Evolutionary conservation across 176 grass and related monocot species (phyloP), one percentile per base, ranked within the genome.

Genomic region (Bonia amplexicaulis): DNA sequence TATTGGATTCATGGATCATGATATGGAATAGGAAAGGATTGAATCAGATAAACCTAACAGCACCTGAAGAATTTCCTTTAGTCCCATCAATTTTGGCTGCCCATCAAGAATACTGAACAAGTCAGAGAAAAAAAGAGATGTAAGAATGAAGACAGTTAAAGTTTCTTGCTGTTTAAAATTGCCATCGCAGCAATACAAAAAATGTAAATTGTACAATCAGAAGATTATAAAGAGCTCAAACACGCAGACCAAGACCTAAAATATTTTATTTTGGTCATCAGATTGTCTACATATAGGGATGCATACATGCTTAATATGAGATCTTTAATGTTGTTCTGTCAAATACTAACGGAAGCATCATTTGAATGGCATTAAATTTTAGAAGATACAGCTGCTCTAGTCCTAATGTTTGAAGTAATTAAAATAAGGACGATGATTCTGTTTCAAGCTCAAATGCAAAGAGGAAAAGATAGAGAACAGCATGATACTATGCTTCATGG

Each of bases 21-120:
- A 39, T 27, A 75, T 82, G 13, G 35, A 58, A 82, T 65, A 44
- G 46, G 9, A 74, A 25, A 40, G 27, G 39, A 74, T 17, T 6
- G 15, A 47, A 77, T 41, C 65, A 25, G 33, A 65, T 75, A 46
- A 84, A 57, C 9, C 31, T 73, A 27, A 2, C 67, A 70, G 39
- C 73, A 98, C 96, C 93, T 95, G 96, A 90, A 98, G 89, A 77
- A 95, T 90, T 87, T 98, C 96, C 52, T 95, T 98, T 31, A 98
- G 88, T 78, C 96, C 96, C 93, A 98, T 98, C 71, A 98, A 76
- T 77, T 92, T 95, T 87, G 96, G 96, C 65, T 90, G 91, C 37
- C 93, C 93, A 84, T 98, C 89, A 71, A 98, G 89, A 90, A 98
- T 95, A 73, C 96, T 98, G 91, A 90, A 86, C 23, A 90, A 70